Evolutionary conservation across 192 early-diverging fungal genomes (phyloP), one percentile per base, ranked within the genome.

Genomic region (Coemansia furcata): DNA sequence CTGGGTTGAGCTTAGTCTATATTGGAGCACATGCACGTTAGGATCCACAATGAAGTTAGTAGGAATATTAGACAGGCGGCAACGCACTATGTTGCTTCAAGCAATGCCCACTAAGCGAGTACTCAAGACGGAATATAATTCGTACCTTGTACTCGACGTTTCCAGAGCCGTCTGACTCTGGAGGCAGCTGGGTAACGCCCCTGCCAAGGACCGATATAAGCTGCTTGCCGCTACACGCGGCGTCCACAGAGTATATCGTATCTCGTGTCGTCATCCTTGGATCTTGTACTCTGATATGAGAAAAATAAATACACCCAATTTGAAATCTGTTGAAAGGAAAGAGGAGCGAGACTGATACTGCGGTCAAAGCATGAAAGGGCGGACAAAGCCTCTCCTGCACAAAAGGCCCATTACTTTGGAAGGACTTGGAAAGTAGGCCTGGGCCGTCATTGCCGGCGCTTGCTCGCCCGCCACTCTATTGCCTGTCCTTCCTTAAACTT

Each of bases 131-230:
- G 17, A 17, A 6, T 12, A 30, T 36, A 32, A 10, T 7, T 35
- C 90, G 86, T 55, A 93, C 88, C 89, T 96, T 96, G 85, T 95
- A 95, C 72, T 95, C 90, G 37, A 97, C 88, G 69, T 95, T 95
- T 29, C 95, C 95, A 30, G 93, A 86, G 35, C 76, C 67, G 68
- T 97, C 95, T 26, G 92, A 71, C 71, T 97, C 93, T 58, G 91
- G 90, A 4, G 92, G 91, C 46, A 95, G 74, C 42, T 60, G 66
- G 2, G 68, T 62, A 8, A 82, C 72, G 42, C 68, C 72, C n/a
- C 74, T 68, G 44, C 73, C 71, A 33, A 82, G 74, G 11, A 77
- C 71, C 11, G 80, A 82, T 8, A 65, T 12, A 19, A 29, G 36
- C 42, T 65, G 63, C 46, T 39, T 37, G 39, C 55, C 26, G 39